phyloP scores from a whole-genome alignment of 208 protist species.

The Acanthamoeba castellanii region DNA sequence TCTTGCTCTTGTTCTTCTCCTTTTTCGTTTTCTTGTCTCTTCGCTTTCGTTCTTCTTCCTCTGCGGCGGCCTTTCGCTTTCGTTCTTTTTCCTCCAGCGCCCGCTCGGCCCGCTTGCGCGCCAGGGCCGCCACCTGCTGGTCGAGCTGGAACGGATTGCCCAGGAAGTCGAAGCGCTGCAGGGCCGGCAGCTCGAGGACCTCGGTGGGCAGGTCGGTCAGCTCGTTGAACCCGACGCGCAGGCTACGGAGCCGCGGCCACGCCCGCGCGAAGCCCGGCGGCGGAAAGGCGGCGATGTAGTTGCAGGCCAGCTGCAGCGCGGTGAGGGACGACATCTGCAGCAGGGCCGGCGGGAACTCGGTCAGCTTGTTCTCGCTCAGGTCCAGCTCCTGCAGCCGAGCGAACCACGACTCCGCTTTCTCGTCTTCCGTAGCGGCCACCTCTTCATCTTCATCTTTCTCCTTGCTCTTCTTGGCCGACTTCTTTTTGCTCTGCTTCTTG shows the following conservation, averaged over 20 bases:
- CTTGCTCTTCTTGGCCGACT: slow-evolving; percentile 12
- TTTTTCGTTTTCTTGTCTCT: neutral
- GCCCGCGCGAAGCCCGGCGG: neutral
- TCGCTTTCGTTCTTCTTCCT: neutral
- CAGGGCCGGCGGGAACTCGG: slow-evolving; percentile 20
- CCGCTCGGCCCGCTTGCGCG: neutral
- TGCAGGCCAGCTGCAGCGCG: neutral
- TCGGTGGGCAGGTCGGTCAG: neutral
- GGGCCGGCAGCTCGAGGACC: neutral
- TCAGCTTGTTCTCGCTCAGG: slow-evolving; percentile 43
- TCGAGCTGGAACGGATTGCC: slow-evolving; percentile 36
- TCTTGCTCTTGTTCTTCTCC: neutral
- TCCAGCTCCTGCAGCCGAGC: slow-evolving; percentile 12
- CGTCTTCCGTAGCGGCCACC: neutral
- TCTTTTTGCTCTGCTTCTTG: neutral
- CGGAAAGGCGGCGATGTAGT: neutral
- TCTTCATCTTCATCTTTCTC: neutral
- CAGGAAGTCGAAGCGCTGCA: neutral
- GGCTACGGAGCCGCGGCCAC: neutral
- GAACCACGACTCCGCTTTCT: neutral
- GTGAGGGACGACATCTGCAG: neutral
- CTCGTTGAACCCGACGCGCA: slow-evolving; percentile 4
- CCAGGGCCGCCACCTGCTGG: neutral
- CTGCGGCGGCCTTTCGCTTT: neutral
- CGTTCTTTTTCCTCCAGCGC: neutral